Conservation (phyloP, 805 yeast genomes). For the Lachancea cidri region DNA sequence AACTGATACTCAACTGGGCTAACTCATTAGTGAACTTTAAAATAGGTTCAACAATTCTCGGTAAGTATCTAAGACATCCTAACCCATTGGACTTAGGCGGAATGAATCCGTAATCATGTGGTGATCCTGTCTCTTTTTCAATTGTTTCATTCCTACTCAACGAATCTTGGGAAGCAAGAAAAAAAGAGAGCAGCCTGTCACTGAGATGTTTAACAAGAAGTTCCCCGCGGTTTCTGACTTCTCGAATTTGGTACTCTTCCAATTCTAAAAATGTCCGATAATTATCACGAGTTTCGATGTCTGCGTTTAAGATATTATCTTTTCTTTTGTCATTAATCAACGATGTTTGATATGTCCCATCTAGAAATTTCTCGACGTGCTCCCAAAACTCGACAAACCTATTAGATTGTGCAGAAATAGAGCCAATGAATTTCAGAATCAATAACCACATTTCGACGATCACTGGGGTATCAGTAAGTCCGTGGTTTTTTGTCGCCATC, state of each 20-base stretch:
- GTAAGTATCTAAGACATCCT: constrained; percentile 49
- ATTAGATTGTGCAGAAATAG: constrained; percentile 35
- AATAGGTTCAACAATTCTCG: constrained; percentile 42
- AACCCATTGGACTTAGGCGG: constrained; percentile 65
- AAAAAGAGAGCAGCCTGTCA: constrained; percentile 27
- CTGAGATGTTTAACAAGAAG: constrained; percentile 35
- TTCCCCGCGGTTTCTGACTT: constrained; percentile 37
- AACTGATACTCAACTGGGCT: constrained; percentile 39
- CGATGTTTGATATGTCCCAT: constrained; percentile 41
- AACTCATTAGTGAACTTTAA: constrained; percentile 39
- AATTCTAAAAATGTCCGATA: constrained; percentile 38
- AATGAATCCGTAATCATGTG: constrained; percentile 45
- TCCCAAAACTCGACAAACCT: constrained; percentile 49
- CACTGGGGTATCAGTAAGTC: constrained; percentile 47
- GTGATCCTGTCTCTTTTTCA: constrained; percentile 25
- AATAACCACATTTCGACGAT: constrained; percentile 58
- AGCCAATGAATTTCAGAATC: constrained; percentile 38
- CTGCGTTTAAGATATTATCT: constrained; percentile 29
- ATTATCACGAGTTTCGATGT: constrained; percentile 24
- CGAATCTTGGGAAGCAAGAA: constrained; percentile 32
- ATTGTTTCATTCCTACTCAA: constrained; percentile 6
- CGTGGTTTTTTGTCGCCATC: constrained; percentile 13
- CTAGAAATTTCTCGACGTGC: constrained; percentile 49
- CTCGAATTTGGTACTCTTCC: constrained; percentile 39
- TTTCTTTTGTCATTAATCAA: constrained; percentile 40